Conservation (phyloP, 768 basidiomycete species). For the Boletus rex-veris region DNA sequence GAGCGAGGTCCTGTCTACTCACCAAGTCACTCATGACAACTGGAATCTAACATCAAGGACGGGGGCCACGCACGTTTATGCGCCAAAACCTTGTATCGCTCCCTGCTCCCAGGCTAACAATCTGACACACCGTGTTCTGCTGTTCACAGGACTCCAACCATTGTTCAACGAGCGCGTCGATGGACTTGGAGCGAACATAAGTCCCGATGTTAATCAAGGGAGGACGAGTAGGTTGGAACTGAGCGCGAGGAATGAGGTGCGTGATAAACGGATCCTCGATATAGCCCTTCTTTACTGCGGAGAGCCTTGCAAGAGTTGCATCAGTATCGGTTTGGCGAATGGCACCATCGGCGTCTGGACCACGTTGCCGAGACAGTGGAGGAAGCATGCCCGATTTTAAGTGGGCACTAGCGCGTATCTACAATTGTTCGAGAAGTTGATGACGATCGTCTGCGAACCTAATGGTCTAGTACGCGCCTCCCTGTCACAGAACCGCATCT, state of each 20-base stretch:
- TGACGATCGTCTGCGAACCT: neutral
- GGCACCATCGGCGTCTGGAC: slow-evolving; percentile 51
- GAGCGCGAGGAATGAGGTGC: slow-evolving; percentile 63
- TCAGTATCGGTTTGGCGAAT: slow-evolving; percentile 80
- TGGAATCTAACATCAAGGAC: neutral
- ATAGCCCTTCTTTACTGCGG: slow-evolving; percentile 82
- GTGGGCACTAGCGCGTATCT: neutral
- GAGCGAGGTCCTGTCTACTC: slow-evolving; percentile 48
- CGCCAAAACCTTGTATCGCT: slow-evolving; percentile 97
- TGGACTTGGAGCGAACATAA: slow-evolving; percentile 73
- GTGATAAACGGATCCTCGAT: slow-evolving; percentile 71
- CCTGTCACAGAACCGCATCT: no score
- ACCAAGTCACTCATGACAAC: neutral
- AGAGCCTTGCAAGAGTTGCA: slow-evolving; percentile 78
- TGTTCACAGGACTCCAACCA: slow-evolving; percentile 52
- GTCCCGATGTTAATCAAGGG: slow-evolving; percentile 97
- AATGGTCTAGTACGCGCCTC: no score
- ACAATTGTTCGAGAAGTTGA: no score
- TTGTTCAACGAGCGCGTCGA: slow-evolving; percentile 69
- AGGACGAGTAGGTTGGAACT: slow-evolving; percentile 57
- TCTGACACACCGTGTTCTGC: slow-evolving; percentile 60
- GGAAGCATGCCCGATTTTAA: slow-evolving; percentile 10
- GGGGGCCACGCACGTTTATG: slow-evolving; percentile 55
- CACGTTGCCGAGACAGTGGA: slow-evolving; percentile 12
- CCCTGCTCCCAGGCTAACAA: slow-evolving; percentile 93